These are phyloP conservation scores for Firmiana major DNA, from an alignment of 345 rosid genomes.

Conservation along the genomic window DNA sequence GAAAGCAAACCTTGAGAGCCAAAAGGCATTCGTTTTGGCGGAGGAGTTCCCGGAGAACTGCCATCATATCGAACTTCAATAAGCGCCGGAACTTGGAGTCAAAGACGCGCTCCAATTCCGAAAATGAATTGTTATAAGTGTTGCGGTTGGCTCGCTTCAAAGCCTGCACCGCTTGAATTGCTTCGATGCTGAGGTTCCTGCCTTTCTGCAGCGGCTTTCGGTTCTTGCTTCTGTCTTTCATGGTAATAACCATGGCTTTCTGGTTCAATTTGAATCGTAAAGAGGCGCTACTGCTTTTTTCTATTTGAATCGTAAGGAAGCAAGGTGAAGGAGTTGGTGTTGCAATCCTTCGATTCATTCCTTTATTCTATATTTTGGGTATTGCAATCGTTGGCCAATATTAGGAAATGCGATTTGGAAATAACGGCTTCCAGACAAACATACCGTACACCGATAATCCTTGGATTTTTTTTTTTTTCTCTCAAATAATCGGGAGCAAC, in stretches of 20 bases:
- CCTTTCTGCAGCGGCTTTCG: constrained; percentile 73
- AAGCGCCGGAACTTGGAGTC: constrained; percentile 54
- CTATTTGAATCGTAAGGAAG: background rate
- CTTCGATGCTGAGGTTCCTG: constrained; percentile 78
- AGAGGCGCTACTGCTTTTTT: background rate
- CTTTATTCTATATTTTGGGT: background rate
- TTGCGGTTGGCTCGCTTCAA: constrained; percentile 56
- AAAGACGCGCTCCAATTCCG: constrained; percentile 35
- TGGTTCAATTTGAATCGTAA: background rate
- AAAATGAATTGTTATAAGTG: background rate
- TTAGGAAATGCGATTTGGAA: background rate
- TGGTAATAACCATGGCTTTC: constrained; percentile 29
- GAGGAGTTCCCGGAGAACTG: constrained; percentile 75
- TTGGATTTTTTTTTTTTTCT: too few relatives aligned
- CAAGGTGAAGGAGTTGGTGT: background rate
- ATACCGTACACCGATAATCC: too few relatives aligned
- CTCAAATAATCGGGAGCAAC: too few relatives aligned
- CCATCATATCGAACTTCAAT: constrained; percentile 76
- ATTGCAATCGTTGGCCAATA: background rate
- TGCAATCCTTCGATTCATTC: background rate
- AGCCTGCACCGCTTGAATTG: constrained; percentile 72
- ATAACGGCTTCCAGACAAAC: background rate
- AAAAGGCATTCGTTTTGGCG: constrained; percentile 65
- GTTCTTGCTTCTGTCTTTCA: constrained; percentile 73
- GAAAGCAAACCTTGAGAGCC: constrained; percentile 46